Evolutionary conservation across 2,329 filamentous ascomycete genomes (phyloP).

Genomic region (Drechslerella dactyloides): DNA sequence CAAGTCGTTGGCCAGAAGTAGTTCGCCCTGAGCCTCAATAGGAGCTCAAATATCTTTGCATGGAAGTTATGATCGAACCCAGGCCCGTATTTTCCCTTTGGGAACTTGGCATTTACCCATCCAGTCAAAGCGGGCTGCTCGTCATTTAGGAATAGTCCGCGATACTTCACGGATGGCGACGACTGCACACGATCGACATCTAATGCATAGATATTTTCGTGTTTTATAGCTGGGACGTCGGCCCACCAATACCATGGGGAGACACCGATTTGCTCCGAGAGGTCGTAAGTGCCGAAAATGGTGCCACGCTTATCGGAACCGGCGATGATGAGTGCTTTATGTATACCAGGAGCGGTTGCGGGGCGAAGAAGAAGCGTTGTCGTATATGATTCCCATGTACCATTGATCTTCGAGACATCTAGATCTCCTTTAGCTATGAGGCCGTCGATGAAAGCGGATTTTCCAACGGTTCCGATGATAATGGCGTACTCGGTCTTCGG

Average conservation of each 20-base stretch:
- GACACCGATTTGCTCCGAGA: slow-evolving; percentile 76
- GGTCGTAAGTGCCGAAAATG: slow-evolving; percentile 73
- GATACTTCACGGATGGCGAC: slow-evolving; percentile 70
- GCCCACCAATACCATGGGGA: slow-evolving; percentile 75
- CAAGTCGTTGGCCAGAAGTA: slow-evolving; percentile 77
- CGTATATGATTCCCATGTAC: slow-evolving; percentile 73
- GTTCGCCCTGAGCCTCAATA: slow-evolving; percentile 73
- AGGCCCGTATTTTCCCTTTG: slow-evolving; percentile 59
- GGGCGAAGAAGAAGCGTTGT: slow-evolving; percentile 67
- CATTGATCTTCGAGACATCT: slow-evolving; percentile 65
- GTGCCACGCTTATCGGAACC: slow-evolving; percentile 71
- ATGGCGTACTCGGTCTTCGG: slow-evolving; percentile 63
- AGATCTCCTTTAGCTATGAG: slow-evolving; percentile 66
- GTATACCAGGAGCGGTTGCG: slow-evolving; percentile 61
- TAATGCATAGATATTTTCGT: slow-evolving; percentile 65
- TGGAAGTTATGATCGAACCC: slow-evolving; percentile 69
- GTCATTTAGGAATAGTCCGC: slow-evolving; percentile 74
- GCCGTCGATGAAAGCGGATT: slow-evolving; percentile 67
- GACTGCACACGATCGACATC: slow-evolving; percentile 65
- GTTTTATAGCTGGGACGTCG: slow-evolving; percentile 65
- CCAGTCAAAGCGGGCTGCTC: slow-evolving; percentile 72
- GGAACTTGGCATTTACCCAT: slow-evolving; percentile 68
- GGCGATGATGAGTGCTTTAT: slow-evolving; percentile 70
- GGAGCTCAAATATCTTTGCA: slow-evolving; percentile 71
- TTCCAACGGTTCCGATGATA: slow-evolving; percentile 72